These are phyloP conservation scores for Naganishia cerealis DNA, from an alignment of 1,284 basidiomycete species.

Conservation along the genomic window DNA sequence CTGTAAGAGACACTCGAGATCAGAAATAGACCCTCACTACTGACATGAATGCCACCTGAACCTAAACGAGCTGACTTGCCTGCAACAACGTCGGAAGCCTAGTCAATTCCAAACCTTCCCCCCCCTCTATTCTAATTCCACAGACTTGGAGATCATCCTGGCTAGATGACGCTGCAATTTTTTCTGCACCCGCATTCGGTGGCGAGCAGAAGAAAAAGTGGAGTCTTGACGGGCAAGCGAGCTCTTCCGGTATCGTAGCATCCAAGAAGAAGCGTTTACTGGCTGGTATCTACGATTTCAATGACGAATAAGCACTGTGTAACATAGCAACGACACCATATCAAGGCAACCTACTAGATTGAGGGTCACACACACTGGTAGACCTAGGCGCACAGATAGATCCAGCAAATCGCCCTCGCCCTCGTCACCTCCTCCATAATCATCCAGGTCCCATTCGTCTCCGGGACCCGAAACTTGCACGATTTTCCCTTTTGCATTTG, in stretches of 20 bases:
- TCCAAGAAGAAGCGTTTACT: constrained; percentile 44
- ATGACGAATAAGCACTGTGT: neutral
- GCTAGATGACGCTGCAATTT: neutral
- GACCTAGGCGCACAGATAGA: constrained; percentile 41
- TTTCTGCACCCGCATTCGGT: neutral
- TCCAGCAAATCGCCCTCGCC: constrained; percentile 40
- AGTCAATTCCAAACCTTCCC: constrained; percentile 40
- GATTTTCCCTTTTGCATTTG: constrained; percentile 41
- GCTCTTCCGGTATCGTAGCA: constrained; percentile 50
- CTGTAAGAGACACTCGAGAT: constrained; percentile 8
- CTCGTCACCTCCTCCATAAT: constrained; percentile 34
- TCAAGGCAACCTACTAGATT: constrained; percentile 42
- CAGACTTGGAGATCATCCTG: constrained; percentile 43
- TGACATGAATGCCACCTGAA: neutral
- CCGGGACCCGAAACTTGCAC: constrained; percentile 41
- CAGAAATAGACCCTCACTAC: neutral
- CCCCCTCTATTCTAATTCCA: constrained; percentile 50
- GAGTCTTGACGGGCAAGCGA: constrained; percentile 49
- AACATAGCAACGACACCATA: neutral
- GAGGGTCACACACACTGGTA: constrained; percentile 51
- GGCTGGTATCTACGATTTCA: constrained; percentile 21
- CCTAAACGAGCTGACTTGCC: constrained; percentile 1
- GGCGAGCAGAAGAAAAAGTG: constrained; percentile 44
- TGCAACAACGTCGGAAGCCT: constrained; percentile 43
- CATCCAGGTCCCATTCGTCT: constrained; percentile 54